Percentiles rank a stretch among this genome's conserved stretches.
phyloP scores from a whole-genome alignment of 2,329 filamentous ascomycete species.

The Grosmannia clavigera region DNA sequence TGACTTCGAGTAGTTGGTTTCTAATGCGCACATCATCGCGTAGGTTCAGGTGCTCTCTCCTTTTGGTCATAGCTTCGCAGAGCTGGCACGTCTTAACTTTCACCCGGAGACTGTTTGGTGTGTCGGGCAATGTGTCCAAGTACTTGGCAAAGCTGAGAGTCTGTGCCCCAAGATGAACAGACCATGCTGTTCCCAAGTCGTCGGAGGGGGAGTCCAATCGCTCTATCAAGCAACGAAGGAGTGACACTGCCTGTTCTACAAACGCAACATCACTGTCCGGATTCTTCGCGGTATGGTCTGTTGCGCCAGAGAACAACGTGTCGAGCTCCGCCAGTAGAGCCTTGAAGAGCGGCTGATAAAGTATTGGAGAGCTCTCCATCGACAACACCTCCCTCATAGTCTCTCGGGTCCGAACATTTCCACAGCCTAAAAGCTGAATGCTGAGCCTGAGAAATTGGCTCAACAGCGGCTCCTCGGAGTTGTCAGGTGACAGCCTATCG shows the following conservation, averaged over 20 bases:
- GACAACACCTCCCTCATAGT: slow-evolving; percentile 55
- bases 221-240: slow-evolving; percentile 52
- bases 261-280: slow-evolving; percentile 52
- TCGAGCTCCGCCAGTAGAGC: slow-evolving; percentile 54
- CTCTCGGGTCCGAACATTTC: slow-evolving; percentile 52
- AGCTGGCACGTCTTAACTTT: slow-evolving; percentile 60
- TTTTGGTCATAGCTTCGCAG: slow-evolving; percentile 50
- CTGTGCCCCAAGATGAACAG: slow-evolving; percentile 50
- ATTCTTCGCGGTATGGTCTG: slow-evolving; percentile 36
- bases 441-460: slow-evolving; percentile 49
- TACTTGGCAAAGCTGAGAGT: slow-evolving; percentile 57
- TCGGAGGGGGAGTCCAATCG: slow-evolving; percentile 51
- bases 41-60: slow-evolving; percentile 56
- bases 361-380: slow-evolving; percentile 47
- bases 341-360: slow-evolving; percentile 52
- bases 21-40: slow-evolving; percentile 56
- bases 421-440: slow-evolving; percentile 52
- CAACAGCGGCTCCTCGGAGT: slow-evolving; percentile 47
- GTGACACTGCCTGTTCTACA: slow-evolving; percentile 52
- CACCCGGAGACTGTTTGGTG: slow-evolving; percentile 43
- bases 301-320: slow-evolving; percentile 44
- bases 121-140: slow-evolving; percentile 45
- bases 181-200: slow-evolving; percentile 49
- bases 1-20: slow-evolving; percentile 55
- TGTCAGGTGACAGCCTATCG: slow-evolving; percentile 45